Percentiles rank a stretch among this genome's conserved stretches.
phyloP scores from a whole-genome alignment of 495 filamentous ascomycete genomes.

The Neurospora hispaniola region DNA sequence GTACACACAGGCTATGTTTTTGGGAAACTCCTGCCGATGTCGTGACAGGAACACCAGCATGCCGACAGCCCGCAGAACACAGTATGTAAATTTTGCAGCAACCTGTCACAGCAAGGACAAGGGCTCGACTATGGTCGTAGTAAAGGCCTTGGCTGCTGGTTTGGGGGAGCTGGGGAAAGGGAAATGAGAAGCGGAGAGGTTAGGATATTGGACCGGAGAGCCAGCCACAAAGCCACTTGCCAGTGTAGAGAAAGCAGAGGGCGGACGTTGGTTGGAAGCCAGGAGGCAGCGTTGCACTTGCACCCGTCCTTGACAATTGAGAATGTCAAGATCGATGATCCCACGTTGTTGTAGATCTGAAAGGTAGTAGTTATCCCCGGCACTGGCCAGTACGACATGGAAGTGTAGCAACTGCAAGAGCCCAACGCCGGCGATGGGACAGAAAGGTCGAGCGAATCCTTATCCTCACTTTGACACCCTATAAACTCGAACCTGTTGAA shows the following conservation, averaged over 20 bases:
- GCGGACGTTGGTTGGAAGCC: neutral
- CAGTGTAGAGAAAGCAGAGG: neutral
- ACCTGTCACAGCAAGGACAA: neutral
- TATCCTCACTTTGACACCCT: neutral
- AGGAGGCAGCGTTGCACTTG: neutral
- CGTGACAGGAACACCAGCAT: neutral
- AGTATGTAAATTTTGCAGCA: neutral
- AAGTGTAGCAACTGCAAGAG: neutral
- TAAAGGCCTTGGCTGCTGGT: neutral
- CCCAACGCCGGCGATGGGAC: neutral
- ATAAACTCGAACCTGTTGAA: neutral
- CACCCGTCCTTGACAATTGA: neutral
- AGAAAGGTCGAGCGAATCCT: neutral
- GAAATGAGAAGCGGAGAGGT: neutral
- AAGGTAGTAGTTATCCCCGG: neutral
- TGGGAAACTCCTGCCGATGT: neutral
- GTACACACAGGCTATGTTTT: no score
- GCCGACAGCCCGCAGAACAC: neutral
- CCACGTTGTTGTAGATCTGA: neutral
- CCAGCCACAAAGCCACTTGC: neutral
- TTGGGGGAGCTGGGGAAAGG: neutral
- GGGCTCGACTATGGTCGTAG: neutral
- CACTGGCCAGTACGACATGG: neutral
- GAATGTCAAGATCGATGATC: neutral
- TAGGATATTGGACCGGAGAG: neutral